Conservation (phyloP, 495 filamentous ascomycete species). For the Aspergillus bridgeri region DNA sequence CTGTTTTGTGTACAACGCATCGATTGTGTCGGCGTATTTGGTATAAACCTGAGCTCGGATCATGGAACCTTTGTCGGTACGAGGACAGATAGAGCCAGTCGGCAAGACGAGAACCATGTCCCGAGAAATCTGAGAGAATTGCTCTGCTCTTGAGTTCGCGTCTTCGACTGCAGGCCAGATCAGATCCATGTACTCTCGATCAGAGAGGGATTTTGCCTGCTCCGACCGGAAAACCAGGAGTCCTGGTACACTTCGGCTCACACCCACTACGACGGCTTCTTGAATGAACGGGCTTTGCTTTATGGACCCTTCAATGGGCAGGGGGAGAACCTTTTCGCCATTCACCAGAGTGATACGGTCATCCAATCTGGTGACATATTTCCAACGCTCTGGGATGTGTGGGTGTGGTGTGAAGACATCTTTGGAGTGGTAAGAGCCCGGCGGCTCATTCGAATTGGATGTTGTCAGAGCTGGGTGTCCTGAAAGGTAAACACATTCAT, state of each 20-base stretch:
- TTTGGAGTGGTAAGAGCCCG: slow-evolving; percentile 51
- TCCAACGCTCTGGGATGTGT: slow-evolving; percentile 57
- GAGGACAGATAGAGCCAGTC: slow-evolving; percentile 39
- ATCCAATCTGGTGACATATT: slow-evolving; percentile 60
- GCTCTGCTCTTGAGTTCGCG: slow-evolving; percentile 48
- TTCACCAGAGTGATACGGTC: slow-evolving; percentile 62
- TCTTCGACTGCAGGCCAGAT: slow-evolving; percentile 48
- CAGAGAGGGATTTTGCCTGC: slow-evolving; percentile 25
- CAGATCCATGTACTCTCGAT: slow-evolving; percentile 40
- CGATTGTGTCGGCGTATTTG: slow-evolving; percentile 45
- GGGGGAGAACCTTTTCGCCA: slow-evolving; percentile 68
- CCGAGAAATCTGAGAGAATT: slow-evolving; percentile 53
- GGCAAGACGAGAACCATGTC: slow-evolving; percentile 51
- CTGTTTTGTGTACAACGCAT: slow-evolving; percentile 41
- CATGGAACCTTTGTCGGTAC: slow-evolving; percentile 55
- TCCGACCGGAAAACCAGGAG: slow-evolving; percentile 49
- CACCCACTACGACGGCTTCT: slow-evolving; percentile 60
- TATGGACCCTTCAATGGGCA: slow-evolving; percentile 57
- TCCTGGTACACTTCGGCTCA: slow-evolving; percentile 47
- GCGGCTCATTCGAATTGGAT: slow-evolving; percentile 52
- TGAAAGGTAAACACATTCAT: slow-evolving; percentile 50
- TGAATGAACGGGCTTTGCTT: slow-evolving; percentile 47
- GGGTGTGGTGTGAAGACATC: slow-evolving; percentile 65
- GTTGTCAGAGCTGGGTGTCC: slow-evolving; percentile 49
- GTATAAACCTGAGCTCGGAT: slow-evolving; percentile 53